phyloP scores from a whole-genome alignment of 176 grass and related monocot species.

The Poa pratensis region DNA sequence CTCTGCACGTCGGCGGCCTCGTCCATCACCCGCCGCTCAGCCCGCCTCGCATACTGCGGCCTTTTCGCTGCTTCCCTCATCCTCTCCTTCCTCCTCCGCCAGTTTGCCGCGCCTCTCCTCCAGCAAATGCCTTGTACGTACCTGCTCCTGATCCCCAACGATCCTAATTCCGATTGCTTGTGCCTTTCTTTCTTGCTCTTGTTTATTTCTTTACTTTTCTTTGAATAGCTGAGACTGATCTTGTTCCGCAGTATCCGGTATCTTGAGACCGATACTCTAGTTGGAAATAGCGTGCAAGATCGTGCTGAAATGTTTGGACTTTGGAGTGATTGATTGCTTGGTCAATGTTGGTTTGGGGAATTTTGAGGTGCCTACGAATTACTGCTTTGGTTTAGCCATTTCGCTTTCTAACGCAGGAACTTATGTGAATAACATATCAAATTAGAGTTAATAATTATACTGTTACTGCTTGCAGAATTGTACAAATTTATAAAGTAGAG shows the following conservation, averaged over 20 bases:
- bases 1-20: slow-evolving; percentile 79
- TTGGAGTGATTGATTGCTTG: slow-evolving; percentile 2
- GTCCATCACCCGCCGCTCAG: slow-evolving; percentile 67
- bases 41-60: slow-evolving; percentile 49
- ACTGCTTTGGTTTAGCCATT: slow-evolving; percentile 17
- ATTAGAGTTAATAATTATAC: background rate
- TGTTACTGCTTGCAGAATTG: background rate
- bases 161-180: background rate
- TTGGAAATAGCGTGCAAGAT: slow-evolving; percentile 10
- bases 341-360: background rate
- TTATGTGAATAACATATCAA: background rate
- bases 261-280: background rate
- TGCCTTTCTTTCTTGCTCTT: slow-evolving; percentile 16
- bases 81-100: slow-evolving; percentile 57
- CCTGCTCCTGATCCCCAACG: background rate
- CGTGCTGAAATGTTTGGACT: background rate
- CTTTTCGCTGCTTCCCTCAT: slow-evolving; percentile 57
- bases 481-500: slow-evolving; percentile 4
- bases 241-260: background rate
- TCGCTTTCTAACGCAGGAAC: background rate
- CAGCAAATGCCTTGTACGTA: slow-evolving; percentile 54
- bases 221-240: background rate
- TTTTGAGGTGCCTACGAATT: background rate
- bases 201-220: background rate
- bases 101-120: slow-evolving; percentile 56